Evolutionary conservation across 1,284 basidiomycete species (phyloP).

Genomic region (Pyrrhoderma noxium): DNA sequence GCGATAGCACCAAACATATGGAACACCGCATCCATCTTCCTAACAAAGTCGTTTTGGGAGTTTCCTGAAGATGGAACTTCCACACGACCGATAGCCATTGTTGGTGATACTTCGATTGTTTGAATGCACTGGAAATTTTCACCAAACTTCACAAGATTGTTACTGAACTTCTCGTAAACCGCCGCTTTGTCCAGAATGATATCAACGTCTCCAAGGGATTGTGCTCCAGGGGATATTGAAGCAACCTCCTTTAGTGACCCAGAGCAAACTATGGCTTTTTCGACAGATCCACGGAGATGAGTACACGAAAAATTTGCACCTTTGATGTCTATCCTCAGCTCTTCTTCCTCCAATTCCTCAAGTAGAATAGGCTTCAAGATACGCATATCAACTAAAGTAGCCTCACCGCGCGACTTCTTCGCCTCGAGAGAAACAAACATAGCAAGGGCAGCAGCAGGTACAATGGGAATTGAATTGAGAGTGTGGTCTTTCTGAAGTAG

Average conservation of each 20-base stretch:
- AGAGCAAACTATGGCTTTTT: conserved; percentile 24
- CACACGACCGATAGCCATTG: conserved; percentile 24
- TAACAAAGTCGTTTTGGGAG: conserved; percentile 27
- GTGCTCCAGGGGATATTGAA: not conserved
- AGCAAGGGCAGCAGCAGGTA: conserved; percentile 31
- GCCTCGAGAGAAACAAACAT: conserved; percentile 25
- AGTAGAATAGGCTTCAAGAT: conserved; percentile 10
- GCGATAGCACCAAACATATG: conserved; percentile 30
- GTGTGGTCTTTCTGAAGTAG: conserved; percentile 26
- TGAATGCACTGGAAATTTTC: conserved; percentile 29
- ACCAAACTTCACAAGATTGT: conserved; percentile 26
- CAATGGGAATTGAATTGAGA: conserved; percentile 28
- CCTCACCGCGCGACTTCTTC: not conserved
- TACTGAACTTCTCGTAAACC: conserved; percentile 8
- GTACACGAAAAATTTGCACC: conserved; percentile 3
- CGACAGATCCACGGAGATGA: not conserved
- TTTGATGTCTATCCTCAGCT: conserved; percentile 6
- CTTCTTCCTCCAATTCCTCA: not conserved
- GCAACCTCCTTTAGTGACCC: conserved; percentile 19
- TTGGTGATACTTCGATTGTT: conserved; percentile 25
- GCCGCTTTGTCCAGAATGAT: not conserved
- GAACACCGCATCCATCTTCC: conserved; percentile 30
- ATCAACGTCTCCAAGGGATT: not conserved
- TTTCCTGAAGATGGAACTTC: conserved; percentile 22
- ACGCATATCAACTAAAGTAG: conserved; percentile 6